phyloP scores from a whole-genome alignment of 352 stramenopile genomes.

The Pythium phragmiticola region DNA sequence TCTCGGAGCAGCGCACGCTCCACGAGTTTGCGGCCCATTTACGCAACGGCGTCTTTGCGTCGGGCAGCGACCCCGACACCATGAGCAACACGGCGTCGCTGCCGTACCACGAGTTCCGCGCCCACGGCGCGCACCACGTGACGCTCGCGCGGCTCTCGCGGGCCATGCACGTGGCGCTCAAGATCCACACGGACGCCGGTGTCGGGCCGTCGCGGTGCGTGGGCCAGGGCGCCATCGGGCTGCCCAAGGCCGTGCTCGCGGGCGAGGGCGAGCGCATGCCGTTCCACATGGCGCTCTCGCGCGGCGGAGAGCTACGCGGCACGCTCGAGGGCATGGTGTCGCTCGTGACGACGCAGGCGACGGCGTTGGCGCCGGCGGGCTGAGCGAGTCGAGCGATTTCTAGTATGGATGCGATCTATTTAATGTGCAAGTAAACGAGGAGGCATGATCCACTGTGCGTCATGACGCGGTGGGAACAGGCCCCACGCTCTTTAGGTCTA shows the following conservation, averaged over 20 bases:
- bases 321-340: conserved; percentile 53
- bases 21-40: conserved; percentile 75
- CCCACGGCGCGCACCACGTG: conserved; percentile 44
- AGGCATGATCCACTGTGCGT: not conserved
- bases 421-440: conserved; percentile 10
- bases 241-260: conserved; percentile 41
- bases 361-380: not conserved
- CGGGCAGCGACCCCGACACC: conserved; percentile 18
- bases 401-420: conserved; percentile 26
- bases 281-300: conserved; percentile 55
- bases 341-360: conserved; percentile 21
- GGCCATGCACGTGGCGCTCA: conserved; percentile 73
- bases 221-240: conserved; percentile 65
- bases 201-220: conserved; percentile 33
- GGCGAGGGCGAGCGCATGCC: conserved; percentile 29
- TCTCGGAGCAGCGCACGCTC: conserved; percentile 79
- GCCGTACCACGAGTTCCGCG: conserved; percentile 21
- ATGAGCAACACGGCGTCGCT: conserved; percentile 27
- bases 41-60: conserved; percentile 49
- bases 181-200: conserved; percentile 53
- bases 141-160: conserved; percentile 53
- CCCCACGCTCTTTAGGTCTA: conserved; percentile 1
- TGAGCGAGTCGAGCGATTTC: conserved; percentile 2
- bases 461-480: too few species aligned
- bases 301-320: conserved; percentile 53